These are phyloP conservation scores for Tuber borchii DNA, from an alignment of 495 filamentous ascomycete genomes.

Conservation along the genomic window DNA sequence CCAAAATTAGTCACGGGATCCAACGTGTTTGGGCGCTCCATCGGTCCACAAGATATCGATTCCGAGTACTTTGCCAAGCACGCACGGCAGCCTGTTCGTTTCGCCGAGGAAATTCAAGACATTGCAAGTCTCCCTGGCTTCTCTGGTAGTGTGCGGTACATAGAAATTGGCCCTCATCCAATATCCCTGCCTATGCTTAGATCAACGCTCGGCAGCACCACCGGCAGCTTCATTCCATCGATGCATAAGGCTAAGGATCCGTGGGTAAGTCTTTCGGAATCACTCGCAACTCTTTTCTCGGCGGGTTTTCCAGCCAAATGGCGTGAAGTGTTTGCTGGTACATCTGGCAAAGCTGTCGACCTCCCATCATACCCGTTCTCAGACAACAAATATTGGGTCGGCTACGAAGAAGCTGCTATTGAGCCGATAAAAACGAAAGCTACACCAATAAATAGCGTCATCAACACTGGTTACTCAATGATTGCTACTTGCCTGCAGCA, in stretches of 20 bases:
- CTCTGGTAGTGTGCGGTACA: conserved; percentile 53
- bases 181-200: conserved; percentile 65
- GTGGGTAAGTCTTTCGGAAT: conserved; percentile 60
- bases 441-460: conserved; percentile 40
- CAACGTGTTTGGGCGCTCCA: conserved; percentile 48
- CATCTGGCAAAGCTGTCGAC: conserved; percentile 55
- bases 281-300: conserved; percentile 56
- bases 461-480: conserved; percentile 32
- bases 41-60: conserved; percentile 52
- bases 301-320: conserved; percentile 64
- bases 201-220: conserved; percentile 54
- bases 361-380: conserved; percentile 74
- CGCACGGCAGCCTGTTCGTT: conserved; percentile 66
- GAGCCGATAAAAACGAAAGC: conserved; percentile 28
- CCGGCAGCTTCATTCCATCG: conserved; percentile 53
- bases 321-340: conserved; percentile 73
- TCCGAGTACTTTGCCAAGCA: conserved; percentile 60
- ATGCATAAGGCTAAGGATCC: conserved; percentile 52
- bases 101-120: conserved; percentile 46
- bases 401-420: conserved; percentile 53
- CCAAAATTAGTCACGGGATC: conserved; percentile 61
- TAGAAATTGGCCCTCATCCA: conserved; percentile 67
- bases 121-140: conserved; percentile 41
- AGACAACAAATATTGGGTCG: conserved; percentile 75
- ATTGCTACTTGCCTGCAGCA: conserved; percentile 47